These are phyloP conservation scores for Phlegmacium glaucopus DNA, from an alignment of 768 basidiomycete species.

Conservation along the genomic window DNA sequence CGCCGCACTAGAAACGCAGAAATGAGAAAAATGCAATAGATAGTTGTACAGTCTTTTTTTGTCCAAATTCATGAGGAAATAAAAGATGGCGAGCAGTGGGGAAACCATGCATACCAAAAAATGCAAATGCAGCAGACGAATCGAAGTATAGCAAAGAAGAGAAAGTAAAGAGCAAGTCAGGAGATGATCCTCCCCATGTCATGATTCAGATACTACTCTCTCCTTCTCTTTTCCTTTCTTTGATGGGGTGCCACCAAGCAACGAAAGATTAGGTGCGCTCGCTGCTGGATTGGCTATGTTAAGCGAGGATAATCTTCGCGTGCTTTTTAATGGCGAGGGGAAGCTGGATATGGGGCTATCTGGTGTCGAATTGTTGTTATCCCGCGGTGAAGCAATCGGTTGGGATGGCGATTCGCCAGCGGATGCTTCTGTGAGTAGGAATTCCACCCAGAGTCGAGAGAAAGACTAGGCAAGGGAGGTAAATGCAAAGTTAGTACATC, in stretches of 20 bases:
- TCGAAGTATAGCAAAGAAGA: background rate
- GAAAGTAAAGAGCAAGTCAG: background rate
- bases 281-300: slow-evolving; percentile 22
- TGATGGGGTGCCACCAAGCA: slow-evolving; percentile 14
- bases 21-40: too few relatives aligned
- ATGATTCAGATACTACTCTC: slow-evolving; percentile 12
- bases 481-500: background rate
- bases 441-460: slow-evolving; percentile 97
- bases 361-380: slow-evolving; percentile 30
- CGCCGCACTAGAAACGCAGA: too few relatives aligned
- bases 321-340: slow-evolving; percentile 12
- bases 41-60: too few relatives aligned
- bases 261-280: slow-evolving; percentile 32
- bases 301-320: slow-evolving; percentile 29
- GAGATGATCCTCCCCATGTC: background rate
- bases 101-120: background rate
- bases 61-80: too few relatives aligned
- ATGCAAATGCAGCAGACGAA: background rate
- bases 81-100: background rate
- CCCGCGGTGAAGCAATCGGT: slow-evolving; percentile 19
- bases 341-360: slow-evolving; percentile 24
- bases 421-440: slow-evolving; percentile 88
- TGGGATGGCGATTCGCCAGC: slow-evolving; percentile 32
- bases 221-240: slow-evolving; percentile 27
- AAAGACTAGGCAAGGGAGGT: slow-evolving; percentile 63